These are phyloP conservation scores for Ustilago esculenta DNA, from an alignment of 1,284 basidiomycete species.

Conservation along the genomic window DNA sequence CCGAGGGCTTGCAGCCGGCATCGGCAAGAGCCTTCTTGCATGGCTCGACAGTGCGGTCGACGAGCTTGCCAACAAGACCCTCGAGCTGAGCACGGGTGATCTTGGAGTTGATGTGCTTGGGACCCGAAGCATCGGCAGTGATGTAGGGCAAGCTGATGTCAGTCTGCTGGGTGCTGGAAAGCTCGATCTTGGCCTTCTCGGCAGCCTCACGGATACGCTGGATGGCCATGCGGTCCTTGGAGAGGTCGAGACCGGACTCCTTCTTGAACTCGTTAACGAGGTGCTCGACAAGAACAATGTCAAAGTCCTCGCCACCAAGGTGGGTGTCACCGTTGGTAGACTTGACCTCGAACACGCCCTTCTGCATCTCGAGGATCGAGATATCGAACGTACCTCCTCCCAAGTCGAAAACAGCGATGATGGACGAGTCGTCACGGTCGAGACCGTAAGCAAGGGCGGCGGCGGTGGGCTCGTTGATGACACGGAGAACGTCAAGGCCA, in stretches of 20 bases:
- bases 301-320: constrained; percentile 98
- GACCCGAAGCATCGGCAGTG: constrained; percentile 45
- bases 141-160: constrained; percentile 88
- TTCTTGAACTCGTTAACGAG: constrained; percentile 94
- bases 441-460: constrained; percentile 90
- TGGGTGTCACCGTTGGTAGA: constrained; percentile 99
- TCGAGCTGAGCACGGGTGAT: constrained; percentile 81
- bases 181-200: constrained; percentile 98
- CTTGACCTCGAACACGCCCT: constrained; percentile 99
- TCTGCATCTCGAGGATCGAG: constrained; percentile 98
- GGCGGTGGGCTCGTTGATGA: constrained; percentile 98
- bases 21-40: constrained; percentile 95
- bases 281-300: constrained; percentile 87
- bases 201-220: constrained; percentile 98
- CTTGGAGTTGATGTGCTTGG: constrained; percentile 33
- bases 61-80: constrained; percentile 80
- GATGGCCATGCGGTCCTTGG: constrained; percentile 92
- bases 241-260: constrained; percentile 83
- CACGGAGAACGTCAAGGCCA: constrained; percentile 94
- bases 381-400: constrained; percentile 97
- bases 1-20: constrained; percentile 88
- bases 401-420: constrained; percentile 94
- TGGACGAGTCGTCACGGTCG: constrained; percentile 54
- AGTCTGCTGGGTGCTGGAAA: constrained; percentile 74
- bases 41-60: constrained; percentile 91